Percentiles rank a stretch among this genome's conserved stretches.
These are phyloP conservation scores for Diplogelasinospora grovesii DNA, from an alignment of 495 filamentous ascomycete genomes.

Conservation along the genomic window DNA sequence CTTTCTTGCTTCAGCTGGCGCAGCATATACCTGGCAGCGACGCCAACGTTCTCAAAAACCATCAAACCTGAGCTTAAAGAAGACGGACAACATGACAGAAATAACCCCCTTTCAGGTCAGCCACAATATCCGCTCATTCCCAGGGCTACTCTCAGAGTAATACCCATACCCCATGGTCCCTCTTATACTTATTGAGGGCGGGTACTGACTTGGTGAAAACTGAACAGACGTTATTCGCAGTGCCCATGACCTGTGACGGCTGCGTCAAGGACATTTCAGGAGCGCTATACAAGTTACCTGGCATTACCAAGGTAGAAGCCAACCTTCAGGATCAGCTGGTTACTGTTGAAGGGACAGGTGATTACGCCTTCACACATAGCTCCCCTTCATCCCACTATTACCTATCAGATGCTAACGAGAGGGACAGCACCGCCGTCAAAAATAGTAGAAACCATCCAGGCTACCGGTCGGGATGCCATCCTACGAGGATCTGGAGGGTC, in stretches of 20 bases:
- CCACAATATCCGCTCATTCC: not conserved
- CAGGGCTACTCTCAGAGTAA: not conserved
- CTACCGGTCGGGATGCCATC: conserved; percentile 88
- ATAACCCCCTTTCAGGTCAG: conserved; percentile 42
- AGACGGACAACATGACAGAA: conserved; percentile 21
- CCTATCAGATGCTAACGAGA: conserved; percentile 2
- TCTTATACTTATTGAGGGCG: not conserved
- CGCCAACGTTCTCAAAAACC: conserved; percentile 5
- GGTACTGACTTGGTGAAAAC: conserved; percentile 11
- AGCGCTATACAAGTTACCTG: conserved; percentile 65
- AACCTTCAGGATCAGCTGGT: conserved; percentile 63
- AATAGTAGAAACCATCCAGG: conserved; percentile 82
- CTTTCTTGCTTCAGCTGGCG: conserved; percentile 14
- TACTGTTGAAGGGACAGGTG: conserved; percentile 61
- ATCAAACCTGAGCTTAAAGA: not conserved
- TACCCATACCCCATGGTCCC: not conserved
- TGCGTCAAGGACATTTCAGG: conserved; percentile 80
- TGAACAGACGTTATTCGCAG: conserved; percentile 81
- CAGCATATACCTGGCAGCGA: conserved; percentile 11
- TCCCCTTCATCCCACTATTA: not conserved
- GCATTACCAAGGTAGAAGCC: conserved; percentile 61
- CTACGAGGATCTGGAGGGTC: conserved; percentile 80
- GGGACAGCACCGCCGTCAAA: conserved; percentile 72
- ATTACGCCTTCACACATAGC: conserved; percentile 9
- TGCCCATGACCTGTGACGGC: conserved; percentile 82